Percentiles rank a stretch among this genome's conserved stretches.
Evolutionary conservation across 768 basidiomycete species (phyloP).

Genomic region (Guyanaporus albipodus): DNA sequence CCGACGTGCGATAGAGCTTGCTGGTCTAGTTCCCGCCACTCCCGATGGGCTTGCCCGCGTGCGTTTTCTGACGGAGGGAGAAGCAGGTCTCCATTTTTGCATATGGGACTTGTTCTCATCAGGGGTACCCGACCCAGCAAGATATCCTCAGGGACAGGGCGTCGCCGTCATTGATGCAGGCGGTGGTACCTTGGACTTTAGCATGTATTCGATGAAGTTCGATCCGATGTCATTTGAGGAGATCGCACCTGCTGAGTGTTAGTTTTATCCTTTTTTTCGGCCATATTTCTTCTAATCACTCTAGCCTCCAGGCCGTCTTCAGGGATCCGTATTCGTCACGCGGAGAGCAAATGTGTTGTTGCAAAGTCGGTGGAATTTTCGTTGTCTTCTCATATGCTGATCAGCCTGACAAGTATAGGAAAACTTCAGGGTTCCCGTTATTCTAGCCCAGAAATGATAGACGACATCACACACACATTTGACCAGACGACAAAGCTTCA

Average conservation of each 20-base stretch:
- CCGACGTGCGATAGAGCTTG: constrained; percentile 46
- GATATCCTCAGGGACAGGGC: constrained; percentile 22
- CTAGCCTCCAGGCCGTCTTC: constrained; percentile 30
- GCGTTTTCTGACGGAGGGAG: constrained; percentile 55
- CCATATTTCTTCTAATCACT: neutral
- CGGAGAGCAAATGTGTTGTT: constrained; percentile 28
- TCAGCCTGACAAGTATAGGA: constrained; percentile 9
- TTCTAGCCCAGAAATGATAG: constrained; percentile 26
- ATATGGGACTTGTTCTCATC: constrained; percentile 32
- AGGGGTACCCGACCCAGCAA: constrained; percentile 6
- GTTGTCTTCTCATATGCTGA: neutral
- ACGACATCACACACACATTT: constrained; percentile 31
- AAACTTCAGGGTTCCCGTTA: constrained; percentile 15
- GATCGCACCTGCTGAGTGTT: constrained; percentile 31
- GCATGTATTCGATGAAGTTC: constrained; percentile 37
- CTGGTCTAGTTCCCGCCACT: constrained; percentile 45
- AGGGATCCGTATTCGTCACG: constrained; percentile 37
- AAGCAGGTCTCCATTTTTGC: constrained; percentile 57
- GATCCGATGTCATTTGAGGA: constrained; percentile 34
- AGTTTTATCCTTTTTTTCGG: neutral
- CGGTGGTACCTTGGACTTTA: constrained; percentile 39
- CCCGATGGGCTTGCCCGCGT: constrained; percentile 37
- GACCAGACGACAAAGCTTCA: constrained; percentile 36
- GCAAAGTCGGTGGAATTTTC: constrained; percentile 23
- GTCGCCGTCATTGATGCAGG: constrained; percentile 49